These are phyloP conservation scores for Xeromyces bisporus DNA, from an alignment of 495 filamentous ascomycete species.

Conservation along the genomic window DNA sequence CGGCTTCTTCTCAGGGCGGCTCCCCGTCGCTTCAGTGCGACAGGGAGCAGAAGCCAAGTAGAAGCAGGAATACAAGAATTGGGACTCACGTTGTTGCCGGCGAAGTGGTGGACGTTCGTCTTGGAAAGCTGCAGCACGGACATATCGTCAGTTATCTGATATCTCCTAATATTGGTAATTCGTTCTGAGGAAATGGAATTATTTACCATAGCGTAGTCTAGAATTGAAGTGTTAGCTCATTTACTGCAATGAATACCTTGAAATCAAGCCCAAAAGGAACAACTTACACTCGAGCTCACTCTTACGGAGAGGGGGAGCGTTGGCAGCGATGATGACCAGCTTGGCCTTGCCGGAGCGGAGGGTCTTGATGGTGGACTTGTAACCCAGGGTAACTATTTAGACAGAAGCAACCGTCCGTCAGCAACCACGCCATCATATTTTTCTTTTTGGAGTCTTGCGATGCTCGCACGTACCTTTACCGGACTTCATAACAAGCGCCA, in stretches of 20 bases:
- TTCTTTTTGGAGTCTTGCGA: background rate
- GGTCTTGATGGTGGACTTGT: constrained; percentile 92
- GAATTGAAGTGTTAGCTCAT: background rate
- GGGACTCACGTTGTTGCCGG: constrained; percentile 86
- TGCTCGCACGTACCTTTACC: constrained; percentile 53
- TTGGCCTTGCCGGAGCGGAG: constrained; percentile 54
- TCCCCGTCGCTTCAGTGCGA: constrained; percentile 9
- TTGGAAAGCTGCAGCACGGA: constrained; percentile 26
- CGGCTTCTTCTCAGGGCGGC: constrained; percentile 64
- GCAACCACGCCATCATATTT: too few relatives aligned
- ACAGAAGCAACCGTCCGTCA: constrained; percentile 1
- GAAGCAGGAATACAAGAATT: constrained; percentile 7
- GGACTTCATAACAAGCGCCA: constrained; percentile 91
- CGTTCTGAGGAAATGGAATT: too few relatives aligned
- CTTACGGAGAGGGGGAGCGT: constrained; percentile 92
- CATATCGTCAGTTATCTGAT: background rate
- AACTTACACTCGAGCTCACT: constrained; percentile 62
- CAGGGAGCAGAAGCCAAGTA: constrained; percentile 6
- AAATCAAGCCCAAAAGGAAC: background rate
- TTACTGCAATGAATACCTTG: background rate
- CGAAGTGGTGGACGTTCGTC: constrained; percentile 89
- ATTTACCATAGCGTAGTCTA: background rate
- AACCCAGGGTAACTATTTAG: constrained; percentile 58
- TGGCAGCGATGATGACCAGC: constrained; percentile 68
- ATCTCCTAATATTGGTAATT: too few relatives aligned